Conservation (phyloP, 768 basidiomycete species). For the Xerocomellus chrysenteron region DNA sequence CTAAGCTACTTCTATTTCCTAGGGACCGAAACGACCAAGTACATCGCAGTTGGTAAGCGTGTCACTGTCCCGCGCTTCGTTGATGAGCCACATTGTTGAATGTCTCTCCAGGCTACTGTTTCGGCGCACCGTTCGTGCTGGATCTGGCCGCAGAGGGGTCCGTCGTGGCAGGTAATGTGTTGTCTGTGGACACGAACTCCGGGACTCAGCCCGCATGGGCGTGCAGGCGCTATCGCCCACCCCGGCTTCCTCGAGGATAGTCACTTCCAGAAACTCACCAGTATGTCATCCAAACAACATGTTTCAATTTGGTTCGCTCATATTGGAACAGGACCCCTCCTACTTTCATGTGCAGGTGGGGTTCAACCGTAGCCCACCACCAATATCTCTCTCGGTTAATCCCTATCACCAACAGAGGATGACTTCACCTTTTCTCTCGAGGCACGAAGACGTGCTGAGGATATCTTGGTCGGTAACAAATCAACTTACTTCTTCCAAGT, state of each 20-base stretch:
- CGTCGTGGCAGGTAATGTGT: conserved; percentile 42
- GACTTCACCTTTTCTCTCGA: conserved; percentile 52
- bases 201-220: not conserved
- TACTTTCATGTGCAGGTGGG: conserved; percentile 30
- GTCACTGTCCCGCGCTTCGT: not conserved
- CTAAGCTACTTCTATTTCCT: not conserved
- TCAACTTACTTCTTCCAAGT: conserved; percentile 54
- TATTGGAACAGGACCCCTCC: conserved; percentile 17
- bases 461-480: conserved; percentile 48
- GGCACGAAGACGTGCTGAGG: conserved; percentile 54
- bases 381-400: not conserved
- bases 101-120: conserved; percentile 48
- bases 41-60: conserved; percentile 41
- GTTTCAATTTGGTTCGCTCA: not conserved
- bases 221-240: conserved; percentile 50
- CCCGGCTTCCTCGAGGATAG: conserved; percentile 51
- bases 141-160: conserved; percentile 44
- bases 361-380: not conserved
- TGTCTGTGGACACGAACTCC: not conserved
- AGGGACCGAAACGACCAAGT: conserved; percentile 35
- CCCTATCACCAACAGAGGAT: conserved; percentile 35
- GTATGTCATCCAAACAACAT: conserved; percentile 33
- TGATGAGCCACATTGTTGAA: not conserved
- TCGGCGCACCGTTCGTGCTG: conserved; percentile 51
- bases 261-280: conserved; percentile 49